These are phyloP conservation scores for Conticribra weissflogii DNA, from an alignment of 108 stramenopile species.

Conservation along the genomic window DNA sequence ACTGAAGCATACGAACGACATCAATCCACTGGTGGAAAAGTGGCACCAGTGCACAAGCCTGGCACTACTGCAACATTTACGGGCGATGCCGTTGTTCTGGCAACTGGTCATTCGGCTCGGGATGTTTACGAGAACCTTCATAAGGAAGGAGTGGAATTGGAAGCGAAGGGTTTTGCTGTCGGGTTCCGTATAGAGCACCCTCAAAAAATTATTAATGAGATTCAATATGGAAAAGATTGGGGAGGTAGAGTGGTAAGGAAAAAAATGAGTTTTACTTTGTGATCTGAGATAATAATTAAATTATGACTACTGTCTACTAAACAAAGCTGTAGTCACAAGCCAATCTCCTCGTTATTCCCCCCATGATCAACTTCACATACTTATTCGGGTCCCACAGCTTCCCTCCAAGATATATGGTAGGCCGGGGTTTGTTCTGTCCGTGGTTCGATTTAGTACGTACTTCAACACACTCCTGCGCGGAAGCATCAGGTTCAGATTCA, in stretches of 20 bases:
- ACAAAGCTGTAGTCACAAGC: no score
- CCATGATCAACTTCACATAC: no score
- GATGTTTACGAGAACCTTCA: conserved; percentile 90
- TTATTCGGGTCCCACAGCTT: no score
- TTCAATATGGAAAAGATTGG: conserved; percentile 89
- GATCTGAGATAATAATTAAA: no score
- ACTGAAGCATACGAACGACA: conserved; percentile 29
- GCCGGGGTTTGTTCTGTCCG: no score
- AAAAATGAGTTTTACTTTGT: neutral
- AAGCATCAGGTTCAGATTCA: no score
- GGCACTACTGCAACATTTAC: conserved; percentile 17
- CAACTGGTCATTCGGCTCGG: conserved; percentile 92
- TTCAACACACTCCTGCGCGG: no score
- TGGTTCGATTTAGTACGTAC: no score
- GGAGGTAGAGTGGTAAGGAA: conserved; percentile 64
- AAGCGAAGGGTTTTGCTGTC: conserved; percentile 94
- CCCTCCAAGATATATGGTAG: no score
- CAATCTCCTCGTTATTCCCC: no score
- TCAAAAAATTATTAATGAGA: conserved; percentile 82
- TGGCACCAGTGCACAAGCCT: neutral
- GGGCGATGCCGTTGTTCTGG: conserved; percentile 84
- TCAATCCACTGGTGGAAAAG: neutral
- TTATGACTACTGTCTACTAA: no score
- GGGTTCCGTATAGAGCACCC: conserved; percentile 97
- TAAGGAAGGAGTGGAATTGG: conserved; percentile 66